Conservation (phyloP, 768 basidiomycete genomes). For the Pisolithus tinctorius region DNA sequence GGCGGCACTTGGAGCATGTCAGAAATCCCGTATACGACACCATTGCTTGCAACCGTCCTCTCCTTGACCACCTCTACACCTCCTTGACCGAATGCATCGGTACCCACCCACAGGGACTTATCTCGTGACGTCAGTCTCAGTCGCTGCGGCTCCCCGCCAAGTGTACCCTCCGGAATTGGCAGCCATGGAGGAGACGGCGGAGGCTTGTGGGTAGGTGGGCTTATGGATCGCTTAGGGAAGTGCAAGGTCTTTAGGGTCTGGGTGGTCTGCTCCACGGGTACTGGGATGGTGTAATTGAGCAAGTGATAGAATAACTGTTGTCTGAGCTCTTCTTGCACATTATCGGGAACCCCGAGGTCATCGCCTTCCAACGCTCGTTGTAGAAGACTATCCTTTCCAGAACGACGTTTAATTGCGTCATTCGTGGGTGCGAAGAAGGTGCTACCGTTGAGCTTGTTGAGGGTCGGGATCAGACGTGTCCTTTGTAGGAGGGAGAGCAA, state of each 20-base stretch:
- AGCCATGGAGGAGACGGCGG: conserved; percentile 82
- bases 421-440: conserved; percentile 97
- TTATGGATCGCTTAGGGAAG: conserved; percentile 55
- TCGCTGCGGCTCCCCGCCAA: conserved; percentile 78
- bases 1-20: conserved; percentile 69
- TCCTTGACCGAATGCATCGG: conserved; percentile 72
- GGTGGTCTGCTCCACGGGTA: conserved; percentile 34
- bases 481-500: conserved; percentile 74
- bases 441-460: conserved; percentile 75
- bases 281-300: conserved; percentile 67
- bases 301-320: conserved; percentile 94
- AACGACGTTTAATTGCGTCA: conserved; percentile 65
- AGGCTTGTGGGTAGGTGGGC: conserved; percentile 58
- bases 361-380: conserved; percentile 20
- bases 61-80: conserved; percentile 63
- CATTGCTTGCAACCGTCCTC: conserved; percentile 58
- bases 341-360: conserved; percentile 50
- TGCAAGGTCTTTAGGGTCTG: conserved; percentile 55
- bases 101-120: conserved; percentile 51
- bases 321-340: conserved; percentile 75
- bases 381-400: conserved; percentile 27
- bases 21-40: conserved; percentile 68
- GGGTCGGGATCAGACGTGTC: conserved; percentile 82
- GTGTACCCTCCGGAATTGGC: conserved; percentile 72
- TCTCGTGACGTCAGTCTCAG: conserved; percentile 55